Base-by-base conservation (phyloP, 2,329 filamentous ascomycete species). In the Arthrobotrys conoides region DNA sequence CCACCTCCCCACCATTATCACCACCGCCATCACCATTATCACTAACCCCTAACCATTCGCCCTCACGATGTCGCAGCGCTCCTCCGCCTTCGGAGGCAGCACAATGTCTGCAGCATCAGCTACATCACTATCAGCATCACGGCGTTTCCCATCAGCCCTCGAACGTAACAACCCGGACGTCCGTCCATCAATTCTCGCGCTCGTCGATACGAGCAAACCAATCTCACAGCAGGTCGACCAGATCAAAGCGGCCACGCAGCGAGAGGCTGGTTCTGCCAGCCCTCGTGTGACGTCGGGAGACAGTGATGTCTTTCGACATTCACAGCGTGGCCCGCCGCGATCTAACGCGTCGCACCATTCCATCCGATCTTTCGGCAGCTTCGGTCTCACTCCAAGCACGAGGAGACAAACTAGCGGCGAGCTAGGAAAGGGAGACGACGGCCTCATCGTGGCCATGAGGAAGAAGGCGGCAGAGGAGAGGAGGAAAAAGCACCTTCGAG, bases 111-210 rank as follows among this genome's bases (percentile, higher is more conserved):
- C 66, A 27, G 12, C 67, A 20, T 64, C 64, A 10, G 41, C 33
- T 14, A 41, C 38, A 41, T 41, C 38, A 41, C 38, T 41, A 41
- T 44, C 67, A 6, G 20, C 67, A 5, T 27, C 27, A 18, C 48
- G 57, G 4, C 67, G 73, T 27, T 69, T 59, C 22, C 51, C 71
- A 27, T 71, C 73, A 0, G 57, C 67, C 6, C 63, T 77, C 16
- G 73, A 77, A 44, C 73, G 73, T 30, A 69, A 77, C 36, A 77
- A 77, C 36, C 73, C 73, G 10, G 73, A 77, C 44, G 61, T 77
- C 33, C 67, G 67, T 64, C 73, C 73, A 6, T 63, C 61, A 3
- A 51, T 77, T 20, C 68, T 77, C 14, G 73, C 73, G 38, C 36
- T 71, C 59, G 67, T 77, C 51, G 73, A 77, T 44, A 64, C 73